phyloP scores from a whole-genome alignment of 2,329 filamentous ascomycete species.

The Fusarium sp. region DNA sequence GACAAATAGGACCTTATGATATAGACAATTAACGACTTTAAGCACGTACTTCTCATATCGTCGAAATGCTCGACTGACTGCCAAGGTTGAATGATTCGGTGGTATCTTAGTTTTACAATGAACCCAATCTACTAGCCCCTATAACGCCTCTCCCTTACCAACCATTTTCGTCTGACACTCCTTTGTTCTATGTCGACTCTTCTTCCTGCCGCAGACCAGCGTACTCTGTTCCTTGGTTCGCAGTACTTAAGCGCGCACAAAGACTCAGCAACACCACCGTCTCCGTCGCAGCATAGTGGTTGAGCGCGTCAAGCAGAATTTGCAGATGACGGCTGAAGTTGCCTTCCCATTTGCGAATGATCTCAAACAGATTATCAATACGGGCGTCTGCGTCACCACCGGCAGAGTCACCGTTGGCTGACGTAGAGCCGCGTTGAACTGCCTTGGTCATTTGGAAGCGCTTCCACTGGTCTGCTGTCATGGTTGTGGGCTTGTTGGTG shows the following conservation, averaged over 20 bases:
- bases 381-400: slow-evolving; percentile 55
- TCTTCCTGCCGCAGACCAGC: slow-evolving; percentile 70
- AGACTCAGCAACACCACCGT: slow-evolving; percentile 93
- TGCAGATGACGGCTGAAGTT: slow-evolving; percentile 94
- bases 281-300: slow-evolving; percentile 97
- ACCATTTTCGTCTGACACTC: slow-evolving; percentile 3
- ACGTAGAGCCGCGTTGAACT: slow-evolving; percentile 52
- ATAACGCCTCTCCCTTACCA: slow-evolving; percentile 35
- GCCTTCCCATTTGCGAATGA: slow-evolving; percentile 89
- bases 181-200: slow-evolving; percentile 51
- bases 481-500: slow-evolving; percentile 67
- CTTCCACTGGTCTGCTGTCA: slow-evolving; percentile 71
- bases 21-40: slow-evolving; percentile 31
- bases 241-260: slow-evolving; percentile 83
- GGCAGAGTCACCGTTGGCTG: slow-evolving; percentile 49
- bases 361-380: slow-evolving; percentile 84
- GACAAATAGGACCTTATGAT: slow-evolving; percentile 9
- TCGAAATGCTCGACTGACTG: not conserved
- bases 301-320: slow-evolving; percentile 92
- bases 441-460: slow-evolving; percentile 64
- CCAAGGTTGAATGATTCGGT: slow-evolving; percentile 32
- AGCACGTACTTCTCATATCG: not conserved
- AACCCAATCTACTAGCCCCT: slow-evolving; percentile 31
- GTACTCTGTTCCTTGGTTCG: slow-evolving; percentile 79
- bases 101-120: slow-evolving; percentile 42